Base-by-base conservation (phyloP, 2,329 filamentous ascomycete genomes). In the Penicillium concentricum region DNA sequence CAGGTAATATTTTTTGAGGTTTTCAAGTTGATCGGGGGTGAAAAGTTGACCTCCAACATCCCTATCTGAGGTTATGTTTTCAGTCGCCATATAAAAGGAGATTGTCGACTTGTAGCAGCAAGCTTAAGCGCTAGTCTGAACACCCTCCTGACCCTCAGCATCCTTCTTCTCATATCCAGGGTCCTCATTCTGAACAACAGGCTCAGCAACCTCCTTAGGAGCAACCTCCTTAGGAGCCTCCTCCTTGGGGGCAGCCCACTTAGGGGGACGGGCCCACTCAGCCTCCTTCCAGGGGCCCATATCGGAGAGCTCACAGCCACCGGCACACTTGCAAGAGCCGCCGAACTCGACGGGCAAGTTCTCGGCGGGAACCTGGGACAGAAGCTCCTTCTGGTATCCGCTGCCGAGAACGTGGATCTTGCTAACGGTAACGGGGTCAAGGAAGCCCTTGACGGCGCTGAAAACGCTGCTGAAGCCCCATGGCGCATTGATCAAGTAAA, bases 401-500 rank as follows among this genome's bases (percentile, higher is more conserved):
- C 81, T 79, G 63, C 92, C 91, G 38, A 97, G 83, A 56, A 99
- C 87, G 78, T 96, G 87, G 72, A 99, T 99, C 86, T 99, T 99
- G 73, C 88, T 83, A 59, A 96, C 92, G 46, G 94, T 99, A 70
- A 99, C 92, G 50, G 94, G 94, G 79, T 99, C 94, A 69, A 99
- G 84, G 86, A 94, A 97, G 65, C 87, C 87, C 84, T 95, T 97
- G 77, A 97, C 85, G 56, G 95, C 83, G 72, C 79, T 83, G 84
- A 94, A 99, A 61, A 92, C 89, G 66, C 84, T 84, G 60, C 88
- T 88, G 83, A 97, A 97, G 26, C 92, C 92, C 92, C 92, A 97
- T 20, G 92, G 92, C 3, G 93, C 91, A 79, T 99, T 99, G 86
- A 99, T 97, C 68, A 99, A 81, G 83, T 96, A 99, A 73, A 99